Conservation (phyloP, 495 filamentous ascomycete species). For the Thermothielavioides terrestris region DNA sequence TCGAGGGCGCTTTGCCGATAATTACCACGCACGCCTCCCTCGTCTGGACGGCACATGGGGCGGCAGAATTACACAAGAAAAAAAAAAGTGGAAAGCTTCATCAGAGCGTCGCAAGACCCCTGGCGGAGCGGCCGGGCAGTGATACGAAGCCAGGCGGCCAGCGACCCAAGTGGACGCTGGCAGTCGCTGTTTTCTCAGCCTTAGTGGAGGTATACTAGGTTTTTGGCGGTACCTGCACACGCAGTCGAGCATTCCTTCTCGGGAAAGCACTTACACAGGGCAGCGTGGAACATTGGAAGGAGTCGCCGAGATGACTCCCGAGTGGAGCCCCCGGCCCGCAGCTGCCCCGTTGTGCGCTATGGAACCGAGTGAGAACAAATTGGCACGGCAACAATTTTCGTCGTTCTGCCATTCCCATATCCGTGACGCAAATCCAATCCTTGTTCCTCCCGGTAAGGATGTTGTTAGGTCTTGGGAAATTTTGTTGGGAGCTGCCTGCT, state of each 20-base stretch:
- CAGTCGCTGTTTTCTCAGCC: no score
- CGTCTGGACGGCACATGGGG: not conserved
- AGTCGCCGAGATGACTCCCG: slow-evolving; percentile 16
- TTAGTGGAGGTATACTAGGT: no score
- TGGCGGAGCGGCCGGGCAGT: not conserved
- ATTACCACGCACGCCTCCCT: slow-evolving; percentile 3
- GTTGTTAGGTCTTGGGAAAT: not conserved
- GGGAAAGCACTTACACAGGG: slow-evolving; percentile 9
- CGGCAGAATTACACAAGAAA: not conserved
- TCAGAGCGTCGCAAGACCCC: not conserved
- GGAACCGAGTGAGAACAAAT: no score
- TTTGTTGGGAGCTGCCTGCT: slow-evolving; percentile 1
- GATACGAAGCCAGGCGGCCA: not conserved
- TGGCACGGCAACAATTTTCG: not conserved
- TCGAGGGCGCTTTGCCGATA: slow-evolving; percentile 1
- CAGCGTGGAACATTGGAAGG: not conserved
- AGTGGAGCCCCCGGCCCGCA: slow-evolving; percentile 6
- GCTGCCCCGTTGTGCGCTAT: no score
- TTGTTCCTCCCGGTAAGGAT: not conserved
- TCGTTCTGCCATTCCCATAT: not conserved
- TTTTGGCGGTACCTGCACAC: no score
- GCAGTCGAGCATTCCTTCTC: no score
- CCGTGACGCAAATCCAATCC: no score
- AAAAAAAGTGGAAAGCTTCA: slow-evolving; percentile 2
- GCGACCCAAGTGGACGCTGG: no score